Evolutionary conservation across 495 filamentous ascomycete genomes (phyloP).

Genomic region (Clohesyomyces aquaticus): DNA sequence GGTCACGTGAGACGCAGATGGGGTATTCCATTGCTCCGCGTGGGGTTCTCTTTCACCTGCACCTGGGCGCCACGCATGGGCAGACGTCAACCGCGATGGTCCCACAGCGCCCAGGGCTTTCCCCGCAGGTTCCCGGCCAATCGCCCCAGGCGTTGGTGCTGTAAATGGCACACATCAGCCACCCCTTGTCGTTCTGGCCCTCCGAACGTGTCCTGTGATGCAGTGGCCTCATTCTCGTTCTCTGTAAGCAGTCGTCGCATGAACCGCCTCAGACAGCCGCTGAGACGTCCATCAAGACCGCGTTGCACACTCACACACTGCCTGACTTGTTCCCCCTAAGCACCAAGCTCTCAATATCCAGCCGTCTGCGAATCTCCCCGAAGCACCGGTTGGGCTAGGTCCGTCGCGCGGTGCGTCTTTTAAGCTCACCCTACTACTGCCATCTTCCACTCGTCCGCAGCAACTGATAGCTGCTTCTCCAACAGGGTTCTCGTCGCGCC

Average conservation of each 20-base stretch:
- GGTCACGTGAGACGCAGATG: too few relatives aligned
- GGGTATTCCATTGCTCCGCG: slow-evolving; percentile 20
- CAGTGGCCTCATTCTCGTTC: not conserved
- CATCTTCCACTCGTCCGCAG: slow-evolving; percentile 41
- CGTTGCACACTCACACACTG: slow-evolving; percentile 3
- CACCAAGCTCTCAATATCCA: not conserved
- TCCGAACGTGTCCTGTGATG: slow-evolving; percentile 6
- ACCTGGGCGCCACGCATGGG: not conserved
- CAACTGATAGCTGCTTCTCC: slow-evolving; percentile 34
- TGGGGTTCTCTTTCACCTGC: too few relatives aligned
- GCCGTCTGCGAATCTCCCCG: slow-evolving; percentile 12
- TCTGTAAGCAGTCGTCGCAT: slow-evolving; percentile 24
- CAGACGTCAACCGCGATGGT: not conserved
- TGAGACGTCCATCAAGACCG: slow-evolving; percentile 3
- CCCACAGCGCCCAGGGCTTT: slow-evolving; percentile 7
- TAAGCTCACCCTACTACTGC: slow-evolving; percentile 36
- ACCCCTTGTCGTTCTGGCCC: slow-evolving; percentile 3
- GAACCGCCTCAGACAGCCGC: slow-evolving; percentile 7
- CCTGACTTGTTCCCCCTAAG: not conserved
- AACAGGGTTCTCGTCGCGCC: slow-evolving; percentile 32
- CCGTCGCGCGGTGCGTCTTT: slow-evolving; percentile 19
- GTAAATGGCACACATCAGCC: slow-evolving; percentile 13
- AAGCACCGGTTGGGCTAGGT: slow-evolving; percentile 34
- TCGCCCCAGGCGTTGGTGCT: slow-evolving; percentile 18
- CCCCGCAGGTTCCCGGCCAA: slow-evolving; percentile 21